Conservation (phyloP, 2,329 filamentous ascomycete species). For the Aspergillus viridinutans region DNA sequence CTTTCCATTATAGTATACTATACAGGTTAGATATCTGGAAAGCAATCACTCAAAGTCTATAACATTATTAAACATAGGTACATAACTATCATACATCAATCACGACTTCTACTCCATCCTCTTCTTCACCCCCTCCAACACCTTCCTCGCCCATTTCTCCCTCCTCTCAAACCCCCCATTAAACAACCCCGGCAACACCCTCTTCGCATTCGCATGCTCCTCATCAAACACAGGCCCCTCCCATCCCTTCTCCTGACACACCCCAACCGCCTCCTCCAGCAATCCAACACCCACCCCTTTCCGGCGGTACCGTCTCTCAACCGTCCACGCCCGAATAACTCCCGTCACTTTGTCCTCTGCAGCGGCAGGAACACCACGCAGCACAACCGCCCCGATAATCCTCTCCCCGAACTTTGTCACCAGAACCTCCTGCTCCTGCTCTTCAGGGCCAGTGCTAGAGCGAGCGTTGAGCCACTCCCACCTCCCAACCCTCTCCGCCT, state of each 20-base stretch:
- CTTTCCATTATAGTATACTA: no score
- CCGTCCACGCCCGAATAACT: conserved; percentile 79
- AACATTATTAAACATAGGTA: background rate
- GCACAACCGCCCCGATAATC: conserved; percentile 66
- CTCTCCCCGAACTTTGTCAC: conserved; percentile 58
- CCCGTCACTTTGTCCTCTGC: background rate
- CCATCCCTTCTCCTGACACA: conserved; percentile 64
- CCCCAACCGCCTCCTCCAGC: conserved; percentile 66
- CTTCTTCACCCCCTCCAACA: conserved; percentile 20
- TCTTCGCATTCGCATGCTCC: conserved; percentile 70
- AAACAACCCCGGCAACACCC: conserved; percentile 60
- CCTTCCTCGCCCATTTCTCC: conserved; percentile 52
- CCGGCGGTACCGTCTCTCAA: conserved; percentile 62
- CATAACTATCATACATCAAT: background rate
- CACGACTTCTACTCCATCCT: conserved; percentile 6
- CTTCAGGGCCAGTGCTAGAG: conserved; percentile 30
- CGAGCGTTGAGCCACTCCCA: conserved; percentile 55
- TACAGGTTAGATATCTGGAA: no score
- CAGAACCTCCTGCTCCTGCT: conserved; percentile 54
- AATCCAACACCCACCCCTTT: conserved; percentile 69
- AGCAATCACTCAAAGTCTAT: background rate
- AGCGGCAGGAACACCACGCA: conserved; percentile 33
- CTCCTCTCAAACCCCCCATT: conserved; percentile 57
- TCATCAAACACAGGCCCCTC: conserved; percentile 66
- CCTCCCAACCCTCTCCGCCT: conserved; percentile 56